Conservation (phyloP, 23 red algal genomes). For the Pyropia yezoensis region DNA sequence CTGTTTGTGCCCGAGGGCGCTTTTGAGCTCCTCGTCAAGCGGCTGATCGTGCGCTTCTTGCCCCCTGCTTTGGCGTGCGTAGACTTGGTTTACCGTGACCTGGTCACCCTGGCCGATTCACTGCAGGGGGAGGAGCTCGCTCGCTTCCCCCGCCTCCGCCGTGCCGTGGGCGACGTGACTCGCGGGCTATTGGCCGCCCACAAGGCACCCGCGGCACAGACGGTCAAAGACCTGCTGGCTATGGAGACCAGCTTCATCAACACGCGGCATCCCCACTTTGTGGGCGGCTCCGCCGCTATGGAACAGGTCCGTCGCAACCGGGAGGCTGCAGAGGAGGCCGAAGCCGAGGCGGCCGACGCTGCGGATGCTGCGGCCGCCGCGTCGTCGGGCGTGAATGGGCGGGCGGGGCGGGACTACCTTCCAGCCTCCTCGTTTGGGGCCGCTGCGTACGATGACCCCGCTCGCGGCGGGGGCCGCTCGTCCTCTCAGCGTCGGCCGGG, state of each 20-base stretch:
- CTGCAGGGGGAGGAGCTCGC: slow-evolving; percentile 57
- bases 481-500: background rate
- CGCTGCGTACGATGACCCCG: background rate
- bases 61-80: slow-evolving; percentile 75
- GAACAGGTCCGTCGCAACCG: slow-evolving; percentile 15
- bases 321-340: slow-evolving; percentile 19
- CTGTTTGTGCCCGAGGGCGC: slow-evolving; percentile 93
- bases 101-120: slow-evolving; percentile 51
- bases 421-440: background rate
- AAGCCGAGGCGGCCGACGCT: background rate
- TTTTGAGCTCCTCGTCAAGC: slow-evolving; percentile 85
- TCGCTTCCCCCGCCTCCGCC: slow-evolving; percentile 61
- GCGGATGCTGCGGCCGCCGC: background rate
- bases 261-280: slow-evolving; percentile 89
- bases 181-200: slow-evolving; percentile 53
- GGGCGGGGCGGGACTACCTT: background rate
- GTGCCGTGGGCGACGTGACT: slow-evolving; percentile 53
- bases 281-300: slow-evolving; percentile 58
- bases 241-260: slow-evolving; percentile 98
- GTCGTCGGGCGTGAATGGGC: background rate
- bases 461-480: background rate
- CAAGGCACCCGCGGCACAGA: slow-evolving; percentile 69
- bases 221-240: slow-evolving; percentile 75
- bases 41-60: slow-evolving; percentile 74
- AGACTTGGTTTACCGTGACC: slow-evolving; percentile 87